These are phyloP conservation scores for Athelia sp. DNA, from an alignment of 1,284 basidiomycete species.

Conservation along the genomic window DNA sequence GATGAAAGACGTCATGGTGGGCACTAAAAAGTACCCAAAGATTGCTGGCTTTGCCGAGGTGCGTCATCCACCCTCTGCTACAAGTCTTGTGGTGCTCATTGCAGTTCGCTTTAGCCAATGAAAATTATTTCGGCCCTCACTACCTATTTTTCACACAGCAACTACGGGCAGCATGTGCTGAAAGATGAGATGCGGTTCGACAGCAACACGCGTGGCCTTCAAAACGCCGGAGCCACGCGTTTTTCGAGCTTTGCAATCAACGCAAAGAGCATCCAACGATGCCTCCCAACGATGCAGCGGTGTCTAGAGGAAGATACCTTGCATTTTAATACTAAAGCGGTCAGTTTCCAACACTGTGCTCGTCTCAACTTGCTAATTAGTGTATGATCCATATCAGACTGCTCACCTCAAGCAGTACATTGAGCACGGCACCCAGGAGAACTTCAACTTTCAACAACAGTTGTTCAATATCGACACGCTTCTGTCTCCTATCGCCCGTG, in stretches of 20 bases:
- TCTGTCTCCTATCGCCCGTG: slow-evolving; percentile 7
- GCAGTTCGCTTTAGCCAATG: background rate
- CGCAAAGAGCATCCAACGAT: background rate
- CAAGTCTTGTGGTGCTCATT: background rate
- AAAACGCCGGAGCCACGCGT: background rate
- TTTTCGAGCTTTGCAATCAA: background rate
- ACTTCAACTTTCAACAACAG: too few relatives aligned
- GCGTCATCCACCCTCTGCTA: background rate
- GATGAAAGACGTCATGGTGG: background rate
- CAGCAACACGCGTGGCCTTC: background rate
- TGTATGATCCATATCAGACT: too few relatives aligned
- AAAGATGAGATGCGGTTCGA: background rate
- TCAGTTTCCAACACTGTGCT: too few relatives aligned
- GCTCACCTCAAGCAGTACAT: too few relatives aligned
- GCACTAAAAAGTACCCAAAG: background rate
- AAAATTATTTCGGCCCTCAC: background rate
- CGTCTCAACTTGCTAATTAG: too few relatives aligned
- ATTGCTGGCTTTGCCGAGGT: background rate
- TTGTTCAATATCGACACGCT: background rate
- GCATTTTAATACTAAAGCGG: too few relatives aligned
- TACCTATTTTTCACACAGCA: background rate
- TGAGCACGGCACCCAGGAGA: too few relatives aligned
- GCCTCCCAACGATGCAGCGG: too few relatives aligned
- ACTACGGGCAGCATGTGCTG: background rate
- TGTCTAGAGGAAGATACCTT: too few relatives aligned